A percentile compares a stretch with the other conserved stretches of the same genome.
Conservation (phyloP, 257 asterid genomes). For the Coffea eugenioides region DNA sequence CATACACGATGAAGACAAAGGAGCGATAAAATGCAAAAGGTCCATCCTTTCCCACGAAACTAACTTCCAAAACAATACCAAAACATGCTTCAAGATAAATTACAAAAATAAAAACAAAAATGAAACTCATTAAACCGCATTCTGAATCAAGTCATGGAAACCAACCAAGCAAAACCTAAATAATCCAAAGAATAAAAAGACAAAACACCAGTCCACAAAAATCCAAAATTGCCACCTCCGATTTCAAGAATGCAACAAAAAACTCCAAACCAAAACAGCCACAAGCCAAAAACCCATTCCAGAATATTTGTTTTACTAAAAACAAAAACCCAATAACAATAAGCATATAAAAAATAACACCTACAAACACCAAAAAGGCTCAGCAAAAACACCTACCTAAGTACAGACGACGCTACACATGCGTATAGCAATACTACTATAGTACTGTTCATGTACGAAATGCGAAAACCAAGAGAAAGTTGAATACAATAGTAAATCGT, state of each 20-base stretch:
- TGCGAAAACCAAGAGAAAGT: neutral
- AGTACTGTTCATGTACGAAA: neutral
- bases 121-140: neutral
- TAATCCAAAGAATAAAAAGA: neutral
- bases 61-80: neutral
- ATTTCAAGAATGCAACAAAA: neutral
- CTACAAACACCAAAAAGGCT: neutral
- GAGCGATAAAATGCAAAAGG: neutral
- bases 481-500: neutral
- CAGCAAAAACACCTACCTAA: neutral
- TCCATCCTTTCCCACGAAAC: neutral
- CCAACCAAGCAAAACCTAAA: neutral
- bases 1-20: neutral
- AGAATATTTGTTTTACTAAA: neutral
- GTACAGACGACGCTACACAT: neutral
- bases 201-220: neutral
- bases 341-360: neutral
- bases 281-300: neutral
- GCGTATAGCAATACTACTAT: neutral
- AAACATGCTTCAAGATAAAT: neutral
- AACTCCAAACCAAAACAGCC: neutral
- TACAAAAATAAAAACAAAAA: neutral
- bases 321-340: neutral
- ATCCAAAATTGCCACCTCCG: neutral
- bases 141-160: neutral